A percentile compares a stretch with the other conserved stretches of the same genome.
phyloP scores from a whole-genome alignment of 768 basidiomycete species.

The Rhodotorula diobovata region DNA sequence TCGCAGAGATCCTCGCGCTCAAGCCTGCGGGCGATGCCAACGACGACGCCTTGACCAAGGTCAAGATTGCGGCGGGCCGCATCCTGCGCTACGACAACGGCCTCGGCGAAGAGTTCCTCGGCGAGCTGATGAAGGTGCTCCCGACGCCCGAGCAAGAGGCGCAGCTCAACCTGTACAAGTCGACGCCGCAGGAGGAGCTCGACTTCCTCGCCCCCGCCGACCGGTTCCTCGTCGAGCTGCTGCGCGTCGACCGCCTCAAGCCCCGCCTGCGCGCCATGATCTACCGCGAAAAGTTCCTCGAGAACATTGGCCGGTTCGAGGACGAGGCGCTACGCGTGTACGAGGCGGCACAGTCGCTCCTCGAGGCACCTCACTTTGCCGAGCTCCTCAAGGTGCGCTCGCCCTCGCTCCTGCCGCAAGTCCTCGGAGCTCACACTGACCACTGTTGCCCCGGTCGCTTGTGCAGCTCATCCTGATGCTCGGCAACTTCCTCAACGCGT shows the following conservation, averaged over 20 bases:
- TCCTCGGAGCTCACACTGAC: background rate
- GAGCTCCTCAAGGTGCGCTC: slow-evolving; percentile 73
- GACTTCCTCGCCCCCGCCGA: slow-evolving; percentile 87
- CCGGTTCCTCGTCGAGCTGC: slow-evolving; percentile 91
- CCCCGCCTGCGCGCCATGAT: slow-evolving; percentile 95
- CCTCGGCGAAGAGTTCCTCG: slow-evolving; percentile 78
- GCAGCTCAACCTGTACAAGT: slow-evolving; percentile 82
- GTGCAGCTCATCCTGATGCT: slow-evolving; percentile 79
- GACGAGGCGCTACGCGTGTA: slow-evolving; percentile 79
- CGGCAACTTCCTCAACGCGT: slow-evolving; percentile 97
- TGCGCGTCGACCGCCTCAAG: slow-evolving; percentile 82
- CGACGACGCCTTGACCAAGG: slow-evolving; percentile 26
- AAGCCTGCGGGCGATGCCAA: slow-evolving; percentile 31
- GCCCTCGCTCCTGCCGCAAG: background rate
- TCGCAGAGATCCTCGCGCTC: slow-evolving; percentile 25
- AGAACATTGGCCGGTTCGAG: slow-evolving; percentile 56
- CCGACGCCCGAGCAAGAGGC: slow-evolving; percentile 78
- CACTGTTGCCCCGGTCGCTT: background rate
- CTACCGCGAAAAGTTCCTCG: slow-evolving; percentile 81
- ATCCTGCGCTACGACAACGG: slow-evolving; percentile 83
- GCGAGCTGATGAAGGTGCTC: slow-evolving; percentile 77
- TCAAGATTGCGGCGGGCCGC: slow-evolving; percentile 24
- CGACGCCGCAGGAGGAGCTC: slow-evolving; percentile 78
- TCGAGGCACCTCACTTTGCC: slow-evolving; percentile 80
- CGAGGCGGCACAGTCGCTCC: slow-evolving; percentile 71